Evolutionary conservation across 306 rosid genomes (phyloP).

Genomic region (Herpetospermum pedunculosum): DNA sequence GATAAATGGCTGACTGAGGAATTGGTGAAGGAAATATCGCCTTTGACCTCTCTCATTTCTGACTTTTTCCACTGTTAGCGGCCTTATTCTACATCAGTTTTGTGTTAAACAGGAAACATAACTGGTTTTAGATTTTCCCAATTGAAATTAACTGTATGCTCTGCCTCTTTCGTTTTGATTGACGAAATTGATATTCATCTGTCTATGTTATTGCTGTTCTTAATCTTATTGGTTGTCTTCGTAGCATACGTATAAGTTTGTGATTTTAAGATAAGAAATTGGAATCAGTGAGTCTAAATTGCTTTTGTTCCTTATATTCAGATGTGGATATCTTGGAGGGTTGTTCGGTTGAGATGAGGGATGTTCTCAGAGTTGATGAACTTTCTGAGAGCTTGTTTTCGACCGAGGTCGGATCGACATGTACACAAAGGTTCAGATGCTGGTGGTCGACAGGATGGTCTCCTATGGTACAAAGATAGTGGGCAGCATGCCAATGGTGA

Average conservation of each 20-base stretch:
- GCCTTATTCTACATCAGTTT: slow-evolving; percentile 23
- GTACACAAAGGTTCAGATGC: slow-evolving; percentile 31
- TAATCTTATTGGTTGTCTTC: slow-evolving; percentile 25
- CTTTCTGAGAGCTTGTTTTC: slow-evolving; percentile 54
- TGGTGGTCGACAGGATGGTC: slow-evolving; percentile 52
- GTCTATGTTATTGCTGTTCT: slow-evolving; percentile 13
- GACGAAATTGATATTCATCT: neutral
- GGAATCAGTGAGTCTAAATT: slow-evolving; percentile 19
- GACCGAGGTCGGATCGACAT: slow-evolving; percentile 38
- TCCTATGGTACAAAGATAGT: slow-evolving; percentile 52
- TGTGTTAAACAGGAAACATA: slow-evolving; percentile 14
- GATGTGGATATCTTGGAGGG: slow-evolving; percentile 61
- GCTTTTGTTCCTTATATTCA: slow-evolving; percentile 18
- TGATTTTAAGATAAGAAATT: slow-evolving; percentile 22
- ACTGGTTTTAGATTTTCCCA: slow-evolving; percentile 4
- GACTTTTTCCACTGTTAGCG: slow-evolving; percentile 17
- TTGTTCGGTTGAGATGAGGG: slow-evolving; percentile 56
- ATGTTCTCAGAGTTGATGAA: slow-evolving; percentile 60
- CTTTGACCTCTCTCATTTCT: slow-evolving; percentile 35
- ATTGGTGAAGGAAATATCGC: slow-evolving; percentile 11
- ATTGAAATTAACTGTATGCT: neutral
- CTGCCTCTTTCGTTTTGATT: neutral
- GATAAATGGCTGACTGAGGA: slow-evolving; percentile 25
- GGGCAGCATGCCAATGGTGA: slow-evolving; percentile 56
- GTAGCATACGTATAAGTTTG: slow-evolving; percentile 19